phyloP scores from a whole-genome alignment of 257 asterid species.

The Solanum raphanifolium region DNA sequence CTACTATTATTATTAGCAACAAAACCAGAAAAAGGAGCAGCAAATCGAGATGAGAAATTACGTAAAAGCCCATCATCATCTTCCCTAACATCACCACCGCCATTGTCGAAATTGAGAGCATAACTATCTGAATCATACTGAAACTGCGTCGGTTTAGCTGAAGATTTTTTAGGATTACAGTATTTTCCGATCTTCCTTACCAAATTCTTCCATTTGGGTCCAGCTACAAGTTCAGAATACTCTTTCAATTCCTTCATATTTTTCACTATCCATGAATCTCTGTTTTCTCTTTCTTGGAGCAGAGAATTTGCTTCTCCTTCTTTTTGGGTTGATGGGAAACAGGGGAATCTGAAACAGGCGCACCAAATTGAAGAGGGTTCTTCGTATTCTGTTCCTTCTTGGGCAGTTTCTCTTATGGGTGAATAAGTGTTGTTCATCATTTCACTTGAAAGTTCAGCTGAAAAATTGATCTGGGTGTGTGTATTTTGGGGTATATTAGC shows the following conservation, averaged over 20 bases:
- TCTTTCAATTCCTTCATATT: constrained; percentile 27
- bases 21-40: constrained; percentile 1
- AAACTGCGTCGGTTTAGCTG: constrained; percentile 15
- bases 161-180: constrained; percentile 6
- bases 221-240: constrained; percentile 37
- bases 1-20: constrained; percentile 1
- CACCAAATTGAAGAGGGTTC: background rate
- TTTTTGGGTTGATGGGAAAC: background rate
- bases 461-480: background rate
- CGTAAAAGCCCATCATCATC: constrained; percentile 21
- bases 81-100: constrained; percentile 11
- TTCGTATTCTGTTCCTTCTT: background rate
- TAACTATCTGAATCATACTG: constrained; percentile 50
- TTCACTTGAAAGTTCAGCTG: background rate
- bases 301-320: background rate
- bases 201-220: constrained; percentile 48
- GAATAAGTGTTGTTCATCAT: background rate
- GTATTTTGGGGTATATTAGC: background rate
- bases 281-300: background rate
- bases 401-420: background rate
- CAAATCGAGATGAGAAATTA: constrained; percentile 42
- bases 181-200: constrained; percentile 27
- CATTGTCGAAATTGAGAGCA: constrained; percentile 39
- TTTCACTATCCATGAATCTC: constrained; percentile 17
- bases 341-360: background rate